Conservation (phyloP, 495 filamentous ascomycete species). For the Bombardia bombarda region DNA sequence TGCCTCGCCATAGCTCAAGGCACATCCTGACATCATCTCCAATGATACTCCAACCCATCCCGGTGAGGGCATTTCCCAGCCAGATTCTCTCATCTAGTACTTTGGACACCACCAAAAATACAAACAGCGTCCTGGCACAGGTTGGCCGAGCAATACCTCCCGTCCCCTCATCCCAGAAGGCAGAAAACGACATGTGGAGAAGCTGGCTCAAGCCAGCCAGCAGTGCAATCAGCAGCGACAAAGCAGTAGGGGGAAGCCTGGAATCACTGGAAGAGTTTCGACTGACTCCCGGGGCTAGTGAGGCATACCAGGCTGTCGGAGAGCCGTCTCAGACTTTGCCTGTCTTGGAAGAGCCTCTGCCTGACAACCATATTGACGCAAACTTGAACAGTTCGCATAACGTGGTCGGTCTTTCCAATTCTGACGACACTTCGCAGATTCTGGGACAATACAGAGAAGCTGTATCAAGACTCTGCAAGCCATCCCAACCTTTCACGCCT, state of each 20-base stretch:
- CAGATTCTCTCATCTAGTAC: neutral
- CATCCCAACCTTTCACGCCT: too few species aligned
- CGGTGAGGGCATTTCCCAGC: slow-evolving; percentile 7
- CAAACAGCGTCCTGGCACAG: slow-evolving; percentile 16
- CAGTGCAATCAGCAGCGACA: slow-evolving; percentile 5
- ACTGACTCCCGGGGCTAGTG: slow-evolving; percentile 22
- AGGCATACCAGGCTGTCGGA: slow-evolving; percentile 1
- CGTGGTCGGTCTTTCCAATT: too few species aligned
- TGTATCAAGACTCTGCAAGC: too few species aligned
- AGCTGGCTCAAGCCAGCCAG: slow-evolving; percentile 13
- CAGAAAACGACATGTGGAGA: slow-evolving; percentile 12
- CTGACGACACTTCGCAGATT: too few species aligned
- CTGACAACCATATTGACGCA: neutral
- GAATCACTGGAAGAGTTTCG: neutral
- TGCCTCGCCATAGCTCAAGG: neutral
- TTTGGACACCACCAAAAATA: slow-evolving; percentile 12
- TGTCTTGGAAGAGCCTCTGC: neutral
- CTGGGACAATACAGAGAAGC: too few species aligned
- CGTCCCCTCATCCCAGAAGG: slow-evolving; percentile 13
- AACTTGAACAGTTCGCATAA: too few species aligned
- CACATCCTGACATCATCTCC: neutral
- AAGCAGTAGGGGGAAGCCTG: slow-evolving; percentile 8
- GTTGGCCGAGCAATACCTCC: slow-evolving; percentile 9
- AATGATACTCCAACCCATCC: slow-evolving; percentile 8
- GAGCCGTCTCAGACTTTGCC: neutral